Percentiles rank a stretch among this genome's conserved stretches.
These are phyloP conservation scores for Aaosphaeria pasadenensis DNA, from an alignment of 2,329 filamentous ascomycete genomes.

Conservation along the genomic window DNA sequence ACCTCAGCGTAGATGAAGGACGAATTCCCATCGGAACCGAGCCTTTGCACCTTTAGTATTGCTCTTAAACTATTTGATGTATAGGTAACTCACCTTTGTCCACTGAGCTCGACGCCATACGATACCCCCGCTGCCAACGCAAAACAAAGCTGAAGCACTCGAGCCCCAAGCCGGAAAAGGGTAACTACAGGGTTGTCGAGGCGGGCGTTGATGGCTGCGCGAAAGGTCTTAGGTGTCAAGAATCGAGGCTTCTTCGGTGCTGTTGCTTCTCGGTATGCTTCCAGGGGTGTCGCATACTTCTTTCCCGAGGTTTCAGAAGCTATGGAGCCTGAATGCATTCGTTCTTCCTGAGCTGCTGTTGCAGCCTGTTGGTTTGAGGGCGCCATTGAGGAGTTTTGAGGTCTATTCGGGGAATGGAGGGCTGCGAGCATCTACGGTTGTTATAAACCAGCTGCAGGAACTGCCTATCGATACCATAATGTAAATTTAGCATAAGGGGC, in stretches of 20 bases:
- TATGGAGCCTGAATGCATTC: too few species aligned
- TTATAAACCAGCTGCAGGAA: too few species aligned
- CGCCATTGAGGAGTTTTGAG: too few species aligned
- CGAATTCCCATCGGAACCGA: neutral
- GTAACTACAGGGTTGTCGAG: conserved; percentile 15
- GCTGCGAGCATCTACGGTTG: too few species aligned
- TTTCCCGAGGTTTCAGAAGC: too few species aligned
- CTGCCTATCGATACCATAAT: too few species aligned
- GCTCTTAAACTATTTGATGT: neutral
- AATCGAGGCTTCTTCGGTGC: conserved; percentile 34
- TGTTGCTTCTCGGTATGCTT: neutral
- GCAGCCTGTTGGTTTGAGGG: too few species aligned
- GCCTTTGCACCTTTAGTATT: neutral
- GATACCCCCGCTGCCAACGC: conserved; percentile 21
- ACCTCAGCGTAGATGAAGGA: conserved; percentile 20
- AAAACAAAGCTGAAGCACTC: conserved; percentile 19
- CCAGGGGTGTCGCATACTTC: neutral
- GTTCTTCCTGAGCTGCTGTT: too few species aligned
- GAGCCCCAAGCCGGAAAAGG: conserved; percentile 17
- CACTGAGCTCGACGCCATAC: conserved; percentile 18
- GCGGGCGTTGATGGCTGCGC: conserved; percentile 13
- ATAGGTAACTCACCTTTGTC: conserved; percentile 2
- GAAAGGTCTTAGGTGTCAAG: conserved; percentile 15
- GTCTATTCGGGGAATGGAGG: too few species aligned
- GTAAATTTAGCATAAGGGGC: too few species aligned